Conservation (phyloP, 208 protist species). For the Trichomonas vaginalis region DNA sequence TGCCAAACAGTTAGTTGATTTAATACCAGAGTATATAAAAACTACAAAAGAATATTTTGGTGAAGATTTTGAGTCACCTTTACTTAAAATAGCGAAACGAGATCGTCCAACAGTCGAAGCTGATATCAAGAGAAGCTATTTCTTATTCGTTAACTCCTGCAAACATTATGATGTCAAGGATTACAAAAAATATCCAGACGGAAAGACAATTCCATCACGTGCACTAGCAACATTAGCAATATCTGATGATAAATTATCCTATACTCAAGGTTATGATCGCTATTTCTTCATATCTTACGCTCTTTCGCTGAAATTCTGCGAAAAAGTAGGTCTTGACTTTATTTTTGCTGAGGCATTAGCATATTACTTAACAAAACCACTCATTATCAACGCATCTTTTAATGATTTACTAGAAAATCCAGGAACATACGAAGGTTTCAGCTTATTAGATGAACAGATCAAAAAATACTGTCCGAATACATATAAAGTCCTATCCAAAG, state of each 20-base stretch:
- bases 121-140: background rate
- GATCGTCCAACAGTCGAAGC: background rate
- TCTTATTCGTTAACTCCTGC: background rate
- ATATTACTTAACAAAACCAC: background rate
- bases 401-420: background rate
- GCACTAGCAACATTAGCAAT: background rate
- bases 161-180: background rate
- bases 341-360: background rate
- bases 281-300: background rate
- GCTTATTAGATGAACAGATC: background rate
- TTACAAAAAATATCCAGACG: background rate
- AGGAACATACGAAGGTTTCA: background rate
- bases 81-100: background rate
- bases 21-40: background rate
- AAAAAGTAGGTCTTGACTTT: background rate
- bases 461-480: background rate
- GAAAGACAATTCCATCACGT: background rate
- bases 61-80: background rate
- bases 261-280: background rate
- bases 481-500: background rate
- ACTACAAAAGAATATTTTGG: background rate
- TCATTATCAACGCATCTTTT: background rate
- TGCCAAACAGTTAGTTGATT: background rate
- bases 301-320: background rate
- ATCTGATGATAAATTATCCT: background rate